These are phyloP conservation scores for Clitoria ternatea DNA, from an alignment of 306 rosid species.

Conservation along the genomic window DNA sequence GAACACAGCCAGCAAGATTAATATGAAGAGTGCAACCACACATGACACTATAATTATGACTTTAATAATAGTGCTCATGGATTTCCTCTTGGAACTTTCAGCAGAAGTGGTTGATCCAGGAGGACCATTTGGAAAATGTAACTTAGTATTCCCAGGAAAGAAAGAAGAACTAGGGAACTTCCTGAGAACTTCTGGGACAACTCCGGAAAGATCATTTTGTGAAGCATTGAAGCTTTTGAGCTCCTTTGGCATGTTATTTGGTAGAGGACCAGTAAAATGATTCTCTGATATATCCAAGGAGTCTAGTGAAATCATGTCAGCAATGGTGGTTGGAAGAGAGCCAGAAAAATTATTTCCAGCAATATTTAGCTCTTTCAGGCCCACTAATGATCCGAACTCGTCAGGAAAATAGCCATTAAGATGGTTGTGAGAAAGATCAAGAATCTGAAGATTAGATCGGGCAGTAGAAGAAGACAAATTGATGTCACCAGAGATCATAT, in stretches of 20 bases:
- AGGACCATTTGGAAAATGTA: slow-evolving; percentile 53
- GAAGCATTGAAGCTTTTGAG: slow-evolving; percentile 74
- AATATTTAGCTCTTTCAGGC: slow-evolving; percentile 62
- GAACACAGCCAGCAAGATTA: slow-evolving; percentile 79
- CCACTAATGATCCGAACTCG: slow-evolving; percentile 55
- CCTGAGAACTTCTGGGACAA: slow-evolving; percentile 73
- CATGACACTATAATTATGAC: slow-evolving; percentile 86
- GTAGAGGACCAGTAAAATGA: slow-evolving; percentile 85
- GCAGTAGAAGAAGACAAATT: slow-evolving; percentile 50
- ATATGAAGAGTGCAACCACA: slow-evolving; percentile 67
- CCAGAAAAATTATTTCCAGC: slow-evolving; percentile 90
- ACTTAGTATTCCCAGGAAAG: slow-evolving; percentile 73
- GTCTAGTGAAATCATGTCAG: slow-evolving; percentile 53
- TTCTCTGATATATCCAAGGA: slow-evolving; percentile 73
- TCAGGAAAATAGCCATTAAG: slow-evolving; percentile 84
- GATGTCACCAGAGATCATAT: slow-evolving; percentile 60
- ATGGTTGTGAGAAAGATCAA: slow-evolving; percentile 81
- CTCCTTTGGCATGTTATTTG: slow-evolving; percentile 55
- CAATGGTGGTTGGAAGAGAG: slow-evolving; percentile 79
- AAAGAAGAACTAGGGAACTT: slow-evolving; percentile 78
- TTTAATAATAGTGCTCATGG: slow-evolving; percentile 62
- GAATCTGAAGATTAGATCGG: slow-evolving; percentile 64
- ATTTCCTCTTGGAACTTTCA: slow-evolving; percentile 47
- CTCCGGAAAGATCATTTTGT: slow-evolving; percentile 77
- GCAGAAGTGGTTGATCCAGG: slow-evolving; percentile 44